Evolutionary conservation across 108 stramenopile genomes (phyloP), one percentile per base, ranked within the genome.

Genomic region (Fragilariopsis cylindrus): DNA sequence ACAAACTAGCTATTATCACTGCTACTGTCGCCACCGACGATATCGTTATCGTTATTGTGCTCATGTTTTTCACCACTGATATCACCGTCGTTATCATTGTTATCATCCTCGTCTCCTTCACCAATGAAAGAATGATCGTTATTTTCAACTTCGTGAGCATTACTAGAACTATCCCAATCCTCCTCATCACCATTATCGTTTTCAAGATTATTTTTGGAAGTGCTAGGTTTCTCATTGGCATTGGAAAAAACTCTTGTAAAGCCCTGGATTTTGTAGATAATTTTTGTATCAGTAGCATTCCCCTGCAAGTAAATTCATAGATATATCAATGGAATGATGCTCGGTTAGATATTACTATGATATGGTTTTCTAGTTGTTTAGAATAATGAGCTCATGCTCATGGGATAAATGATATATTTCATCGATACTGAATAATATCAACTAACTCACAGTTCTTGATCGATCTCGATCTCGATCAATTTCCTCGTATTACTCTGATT

Each of bases 401-500:
- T 30, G 30, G 30, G 30, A 30, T 30, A 30, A 30, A 30, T 30
- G 30, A 30, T 2, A 30, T 0, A 30, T 30, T 30, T 30, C 30
- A 30, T 30, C 30, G 30, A 30, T 30, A 30, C 30, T 30, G 30
- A 2, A 30, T 30, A 30, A 30, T 30, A 30, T 2, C 30, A 30
- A 30, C 30, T 2, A 30, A 30, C 30, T 30, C 2, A 30, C 30
- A 30, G 30, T 30, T 2, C 30, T 30, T 30, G 30, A 30, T 30
- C 30, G 16, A 30, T 12, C 13, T 60, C 58, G 11, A 60, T 12
- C 11, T 60, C 58, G 58, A 60, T 60, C 21, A 30, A 21, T 9
- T 21, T 60, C 75, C 69, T 70, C 75, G 19, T 47, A 71, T 30
- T 75, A 12, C 16, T 71, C 70, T 21, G 67, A 65, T 48, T 49